A percentile compares a stretch with the other conserved stretches of the same genome.
These are phyloP conservation scores for Fusarium guadeloupense DNA, from an alignment of 2,329 filamentous ascomycete genomes.

Conservation along the genomic window DNA sequence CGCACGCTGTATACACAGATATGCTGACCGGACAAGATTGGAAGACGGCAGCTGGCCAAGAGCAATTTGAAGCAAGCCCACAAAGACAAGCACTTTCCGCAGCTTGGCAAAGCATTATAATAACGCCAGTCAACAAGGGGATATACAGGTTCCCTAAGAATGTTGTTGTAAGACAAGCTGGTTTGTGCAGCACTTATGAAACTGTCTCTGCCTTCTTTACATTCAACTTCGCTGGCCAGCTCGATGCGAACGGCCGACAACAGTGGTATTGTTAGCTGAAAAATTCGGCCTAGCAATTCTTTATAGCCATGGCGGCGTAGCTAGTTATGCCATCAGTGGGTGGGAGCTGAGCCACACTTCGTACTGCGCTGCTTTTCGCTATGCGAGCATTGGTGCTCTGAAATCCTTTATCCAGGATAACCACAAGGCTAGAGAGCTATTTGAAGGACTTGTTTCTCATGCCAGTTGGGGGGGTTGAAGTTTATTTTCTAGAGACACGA, in stretches of 20 bases:
- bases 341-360: neutral
- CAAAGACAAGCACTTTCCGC: neutral
- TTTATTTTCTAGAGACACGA: constrained; percentile 5
- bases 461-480: neutral
- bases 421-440: too few relatives aligned
- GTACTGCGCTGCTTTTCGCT: constrained; percentile 5
- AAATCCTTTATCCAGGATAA: neutral
- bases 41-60: neutral
- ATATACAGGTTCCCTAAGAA: neutral
- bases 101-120: neutral
- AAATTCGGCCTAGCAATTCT: too few relatives aligned
- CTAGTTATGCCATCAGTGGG: neutral
- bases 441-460: too few relatives aligned
- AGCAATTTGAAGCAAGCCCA: neutral
- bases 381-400: neutral
- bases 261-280: too few relatives aligned
- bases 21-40: neutral
- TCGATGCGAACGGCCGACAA: neutral
- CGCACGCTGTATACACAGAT: too few relatives aligned
- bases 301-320: constrained; percentile 1
- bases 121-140: neutral
- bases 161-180: neutral
- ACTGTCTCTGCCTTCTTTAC: constrained; percentile 1
- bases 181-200: neutral
- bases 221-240: neutral